Percentiles rank a stretch among this genome's conserved stretches.
Evolutionary conservation across 306 rosid species (phyloP).

Genomic region (Lagenaria siceraria): DNA sequence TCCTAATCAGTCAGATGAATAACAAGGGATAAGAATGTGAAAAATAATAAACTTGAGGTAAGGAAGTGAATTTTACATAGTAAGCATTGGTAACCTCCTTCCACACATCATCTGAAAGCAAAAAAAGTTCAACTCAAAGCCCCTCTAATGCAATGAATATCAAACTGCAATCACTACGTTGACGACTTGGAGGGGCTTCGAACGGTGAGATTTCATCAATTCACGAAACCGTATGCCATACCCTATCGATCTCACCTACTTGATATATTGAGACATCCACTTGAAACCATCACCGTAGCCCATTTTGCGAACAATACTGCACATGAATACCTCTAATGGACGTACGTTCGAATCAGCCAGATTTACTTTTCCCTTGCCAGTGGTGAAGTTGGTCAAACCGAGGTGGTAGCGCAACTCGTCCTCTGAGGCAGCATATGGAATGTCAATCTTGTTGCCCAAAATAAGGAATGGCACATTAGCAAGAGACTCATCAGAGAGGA

Average conservation of each 20-base stretch:
- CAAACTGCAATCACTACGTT: neutral
- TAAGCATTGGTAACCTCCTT: neutral
- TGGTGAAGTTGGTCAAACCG: slow-evolving; percentile 29
- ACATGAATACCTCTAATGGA: slow-evolving; percentile 32
- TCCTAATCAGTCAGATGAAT: slow-evolving; percentile 1
- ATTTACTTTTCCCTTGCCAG: slow-evolving; percentile 29
- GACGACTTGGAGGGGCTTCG: neutral
- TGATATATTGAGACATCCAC: slow-evolving; percentile 30
- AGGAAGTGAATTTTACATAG: neutral
- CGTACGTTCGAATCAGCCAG: slow-evolving; percentile 22
- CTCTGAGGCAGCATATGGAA: slow-evolving; percentile 29
- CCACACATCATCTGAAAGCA: slow-evolving; percentile 10
- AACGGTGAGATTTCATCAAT: neutral
- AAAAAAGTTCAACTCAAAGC: slow-evolving; percentile 4
- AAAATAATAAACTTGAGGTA: neutral
- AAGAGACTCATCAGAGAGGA: slow-evolving; percentile 30
- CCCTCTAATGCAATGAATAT: neutral
- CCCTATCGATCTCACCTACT: slow-evolving; percentile 3
- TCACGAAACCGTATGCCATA: neutral
- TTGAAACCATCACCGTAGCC: slow-evolving; percentile 34
- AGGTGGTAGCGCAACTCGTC: slow-evolving; percentile 25
- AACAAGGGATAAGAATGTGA: neutral
- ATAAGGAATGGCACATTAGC: slow-evolving; percentile 25
- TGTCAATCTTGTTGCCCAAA: slow-evolving; percentile 31
- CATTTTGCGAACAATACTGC: slow-evolving; percentile 35